Conservation (phyloP, 371 early-diverging fungal species). For the Capillidium heterosporum region DNA sequence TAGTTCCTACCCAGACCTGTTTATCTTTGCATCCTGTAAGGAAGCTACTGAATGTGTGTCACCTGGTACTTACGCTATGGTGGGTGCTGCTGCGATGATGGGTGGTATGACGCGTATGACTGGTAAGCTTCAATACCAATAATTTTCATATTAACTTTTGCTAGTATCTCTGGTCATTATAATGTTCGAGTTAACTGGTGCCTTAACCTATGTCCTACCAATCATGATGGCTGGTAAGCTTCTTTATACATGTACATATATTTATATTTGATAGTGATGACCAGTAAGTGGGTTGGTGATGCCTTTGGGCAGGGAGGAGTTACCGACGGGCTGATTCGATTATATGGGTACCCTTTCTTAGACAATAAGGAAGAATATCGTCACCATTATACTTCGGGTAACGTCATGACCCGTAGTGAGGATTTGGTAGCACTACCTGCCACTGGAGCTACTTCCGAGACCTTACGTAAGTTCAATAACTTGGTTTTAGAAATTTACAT, state of each 20-base stretch:
- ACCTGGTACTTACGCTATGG: conserved; percentile 87
- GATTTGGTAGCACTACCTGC: conserved; percentile 33
- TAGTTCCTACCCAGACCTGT: background rate
- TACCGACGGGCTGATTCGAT: conserved; percentile 63
- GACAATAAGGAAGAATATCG: conserved; percentile 60
- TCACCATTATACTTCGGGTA: conserved; percentile 34
- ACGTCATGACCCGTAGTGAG: conserved; percentile 32
- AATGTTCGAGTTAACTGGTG: conserved; percentile 84
- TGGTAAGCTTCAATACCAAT: conserved; percentile 12
- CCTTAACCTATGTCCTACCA: conserved; percentile 58
- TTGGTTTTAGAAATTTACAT: background rate
- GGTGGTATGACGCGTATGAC: conserved; percentile 89
- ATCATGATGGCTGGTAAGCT: conserved; percentile 69
- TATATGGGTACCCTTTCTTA: conserved; percentile 68
- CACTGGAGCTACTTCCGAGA: conserved; percentile 22
- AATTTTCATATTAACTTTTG: background rate
- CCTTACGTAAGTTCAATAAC: conserved; percentile 15
- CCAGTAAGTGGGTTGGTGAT: conserved; percentile 80
- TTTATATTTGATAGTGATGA: conserved; percentile 15
- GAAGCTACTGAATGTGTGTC: conserved; percentile 48
- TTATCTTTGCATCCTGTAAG: conserved; percentile 5
- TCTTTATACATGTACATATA: background rate
- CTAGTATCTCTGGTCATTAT: conserved; percentile 48
- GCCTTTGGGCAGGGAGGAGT: conserved; percentile 55
- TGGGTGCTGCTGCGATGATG: conserved; percentile 84